Evolutionary conservation across 305 asterid genomes (phyloP).

Genomic region (Rubia tinctorum): DNA sequence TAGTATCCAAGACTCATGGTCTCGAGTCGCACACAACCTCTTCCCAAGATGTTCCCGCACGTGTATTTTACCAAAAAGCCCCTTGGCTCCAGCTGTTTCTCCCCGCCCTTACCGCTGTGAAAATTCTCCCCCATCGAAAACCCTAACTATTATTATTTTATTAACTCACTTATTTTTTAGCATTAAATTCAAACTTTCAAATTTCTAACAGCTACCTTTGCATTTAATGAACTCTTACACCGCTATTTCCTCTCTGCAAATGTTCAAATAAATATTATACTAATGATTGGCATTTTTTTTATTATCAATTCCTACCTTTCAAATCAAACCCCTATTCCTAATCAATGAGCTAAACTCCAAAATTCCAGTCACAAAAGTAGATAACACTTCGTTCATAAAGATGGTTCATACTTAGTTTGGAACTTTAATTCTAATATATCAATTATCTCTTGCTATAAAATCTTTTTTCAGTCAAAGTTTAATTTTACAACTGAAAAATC

Average conservation of each 20-base stretch:
- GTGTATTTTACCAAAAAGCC: constrained; percentile 30
- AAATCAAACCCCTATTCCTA: not conserved
- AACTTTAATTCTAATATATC: too few species aligned
- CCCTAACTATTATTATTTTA: constrained; percentile 16
- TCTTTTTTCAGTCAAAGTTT: too few species aligned
- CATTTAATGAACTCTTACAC: constrained; percentile 7
- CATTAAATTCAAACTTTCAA: constrained; percentile 30
- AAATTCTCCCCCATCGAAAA: constrained; percentile 27
- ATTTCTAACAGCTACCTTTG: constrained; percentile 16
- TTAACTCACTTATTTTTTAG: constrained; percentile 5
- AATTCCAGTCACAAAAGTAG: not conserved
- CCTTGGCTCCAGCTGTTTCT: constrained; percentile 38
- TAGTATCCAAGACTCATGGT: constrained; percentile 8
- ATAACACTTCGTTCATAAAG: not conserved
- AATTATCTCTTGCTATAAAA: too few species aligned
- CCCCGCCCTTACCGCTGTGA: constrained; percentile 58
- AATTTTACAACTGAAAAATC: too few species aligned
- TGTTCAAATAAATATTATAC: not conserved
- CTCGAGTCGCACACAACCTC: constrained; percentile 18
- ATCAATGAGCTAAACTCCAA: not conserved
- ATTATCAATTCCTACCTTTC: not conserved
- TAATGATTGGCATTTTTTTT: not conserved
- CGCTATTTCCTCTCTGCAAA: not conserved
- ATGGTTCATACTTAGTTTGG: too few species aligned
- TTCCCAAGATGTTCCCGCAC: constrained; percentile 44